These are phyloP conservation scores for Postia placenta DNA, from an alignment of 768 basidiomycete species.

Conservation along the genomic window DNA sequence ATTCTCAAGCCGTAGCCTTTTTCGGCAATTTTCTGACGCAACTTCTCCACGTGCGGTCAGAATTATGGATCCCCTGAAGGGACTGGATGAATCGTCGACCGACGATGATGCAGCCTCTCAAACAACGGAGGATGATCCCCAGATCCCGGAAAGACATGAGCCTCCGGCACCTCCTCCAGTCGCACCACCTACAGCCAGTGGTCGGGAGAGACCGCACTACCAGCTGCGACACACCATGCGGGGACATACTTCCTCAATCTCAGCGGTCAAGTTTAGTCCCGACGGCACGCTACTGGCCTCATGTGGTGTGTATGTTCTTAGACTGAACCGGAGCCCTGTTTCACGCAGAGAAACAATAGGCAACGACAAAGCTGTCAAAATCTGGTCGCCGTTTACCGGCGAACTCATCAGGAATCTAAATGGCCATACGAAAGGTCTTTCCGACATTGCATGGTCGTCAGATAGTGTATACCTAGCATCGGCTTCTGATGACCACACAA, in stretches of 20 bases:
- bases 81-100: slow-evolving; percentile 36
- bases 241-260: slow-evolving; percentile 78
- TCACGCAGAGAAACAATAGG: slow-evolving; percentile 48
- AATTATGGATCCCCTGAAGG: slow-evolving; percentile 14
- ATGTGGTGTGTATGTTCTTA: slow-evolving; percentile 43
- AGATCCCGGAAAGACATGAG: slow-evolving; percentile 57
- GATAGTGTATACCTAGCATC: slow-evolving; percentile 83
- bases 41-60: slow-evolving; percentile 2
- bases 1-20: slow-evolving; percentile 1
- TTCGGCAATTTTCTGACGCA: not conserved
- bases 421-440: slow-evolving; percentile 80
- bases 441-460: slow-evolving; percentile 84
- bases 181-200: slow-evolving; percentile 26
- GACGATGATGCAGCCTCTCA: slow-evolving; percentile 69
- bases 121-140: slow-evolving; percentile 81
- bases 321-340: slow-evolving; percentile 17
- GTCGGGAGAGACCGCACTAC: slow-evolving; percentile 42
- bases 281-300: slow-evolving; percentile 81
- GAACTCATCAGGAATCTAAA: slow-evolving; percentile 65
- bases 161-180: slow-evolving; percentile 33
- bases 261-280: slow-evolving; percentile 84
- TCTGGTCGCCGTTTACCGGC: slow-evolving; percentile 73
- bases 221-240: slow-evolving; percentile 55
- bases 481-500: slow-evolving; percentile 89
- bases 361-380: slow-evolving; percentile 75